These are phyloP conservation scores for Aureobasidium sp. DNA, from an alignment of 2,329 filamentous ascomycete genomes.

Conservation along the genomic window DNA sequence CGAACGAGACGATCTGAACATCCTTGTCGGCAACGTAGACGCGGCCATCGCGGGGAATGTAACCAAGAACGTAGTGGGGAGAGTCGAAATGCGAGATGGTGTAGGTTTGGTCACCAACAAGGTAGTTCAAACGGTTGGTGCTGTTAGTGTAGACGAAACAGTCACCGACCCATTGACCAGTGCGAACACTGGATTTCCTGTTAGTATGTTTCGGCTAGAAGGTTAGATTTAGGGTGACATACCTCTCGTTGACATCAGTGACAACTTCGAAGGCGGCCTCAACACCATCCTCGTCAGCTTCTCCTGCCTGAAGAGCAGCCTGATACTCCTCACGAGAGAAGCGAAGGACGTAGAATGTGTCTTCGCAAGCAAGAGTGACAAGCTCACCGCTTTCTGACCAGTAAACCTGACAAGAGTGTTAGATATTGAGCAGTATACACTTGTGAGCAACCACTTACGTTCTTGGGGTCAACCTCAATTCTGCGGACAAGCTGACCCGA, in stretches of 20 bases:
- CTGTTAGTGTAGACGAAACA: slow-evolving; percentile 98
- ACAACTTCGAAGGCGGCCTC: slow-evolving; percentile 95
- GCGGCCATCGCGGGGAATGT: slow-evolving; percentile 88
- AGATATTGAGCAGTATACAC: background rate
- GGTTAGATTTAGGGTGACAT: slow-evolving; percentile 21
- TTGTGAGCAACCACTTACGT: slow-evolving; percentile 32
- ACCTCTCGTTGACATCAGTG: slow-evolving; percentile 88
- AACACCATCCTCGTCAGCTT: slow-evolving; percentile 83
- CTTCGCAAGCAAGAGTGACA: slow-evolving; percentile 85
- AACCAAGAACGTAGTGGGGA: slow-evolving; percentile 88
- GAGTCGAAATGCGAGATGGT: slow-evolving; percentile 96
- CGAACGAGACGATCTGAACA: slow-evolving; percentile 81
- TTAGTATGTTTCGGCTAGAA: background rate
- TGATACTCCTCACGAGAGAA: slow-evolving; percentile 86
- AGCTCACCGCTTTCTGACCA: slow-evolving; percentile 97
- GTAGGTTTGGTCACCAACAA: slow-evolving; percentile 96
- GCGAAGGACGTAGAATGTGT: slow-evolving; percentile 87
- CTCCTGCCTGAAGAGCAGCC: slow-evolving; percentile 69
- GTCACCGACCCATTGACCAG: slow-evolving; percentile 95
- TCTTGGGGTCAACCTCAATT: slow-evolving; percentile 69
- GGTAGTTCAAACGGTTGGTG: slow-evolving; percentile 93
- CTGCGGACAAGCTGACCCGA: slow-evolving; percentile 79
- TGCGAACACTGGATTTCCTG: slow-evolving; percentile 56
- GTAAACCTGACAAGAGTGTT: slow-evolving; percentile 54
- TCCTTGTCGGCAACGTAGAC: slow-evolving; percentile 97